A percentile compares a stretch with the other conserved stretches of the same genome.
Conservation (phyloP, 139 green algal genomes). For the Chlorella sp. region DNA sequence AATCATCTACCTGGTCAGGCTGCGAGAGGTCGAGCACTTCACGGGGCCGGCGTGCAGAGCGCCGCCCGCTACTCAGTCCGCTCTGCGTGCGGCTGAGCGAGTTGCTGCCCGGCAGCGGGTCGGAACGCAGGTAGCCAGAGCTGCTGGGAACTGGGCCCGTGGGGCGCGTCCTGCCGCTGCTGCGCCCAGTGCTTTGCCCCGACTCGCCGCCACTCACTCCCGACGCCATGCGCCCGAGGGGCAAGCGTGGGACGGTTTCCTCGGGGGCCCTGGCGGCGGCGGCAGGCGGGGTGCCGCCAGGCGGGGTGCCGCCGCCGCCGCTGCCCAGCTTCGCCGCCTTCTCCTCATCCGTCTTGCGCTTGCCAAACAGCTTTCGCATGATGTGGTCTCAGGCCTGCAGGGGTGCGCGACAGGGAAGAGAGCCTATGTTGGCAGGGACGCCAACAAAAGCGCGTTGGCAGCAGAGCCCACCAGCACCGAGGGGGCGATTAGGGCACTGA, state of each 20-base stretch:
- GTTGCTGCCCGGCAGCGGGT: background rate
- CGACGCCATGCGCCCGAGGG: background rate
- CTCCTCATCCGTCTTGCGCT: constrained; percentile 23
- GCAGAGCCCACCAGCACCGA: background rate
- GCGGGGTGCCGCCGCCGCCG: background rate
- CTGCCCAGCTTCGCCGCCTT: background rate
- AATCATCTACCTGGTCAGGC: constrained; percentile 24
- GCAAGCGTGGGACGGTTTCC: constrained; percentile 5
- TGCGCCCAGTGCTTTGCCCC: background rate
- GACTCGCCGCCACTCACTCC: background rate
- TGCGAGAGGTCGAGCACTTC: constrained; percentile 15
- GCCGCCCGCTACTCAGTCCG: constrained; percentile 15
- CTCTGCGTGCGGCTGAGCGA: constrained; percentile 3
- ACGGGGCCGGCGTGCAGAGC: background rate
- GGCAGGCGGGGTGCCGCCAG: background rate
- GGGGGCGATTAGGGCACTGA: no score
- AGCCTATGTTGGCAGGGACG: no score
- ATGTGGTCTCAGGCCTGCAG: background rate
- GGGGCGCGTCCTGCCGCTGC: background rate
- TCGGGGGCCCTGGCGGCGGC: background rate
- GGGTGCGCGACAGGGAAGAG: background rate
- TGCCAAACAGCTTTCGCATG: constrained; percentile 32
- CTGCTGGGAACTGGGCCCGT: background rate
- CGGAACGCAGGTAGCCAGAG: constrained; percentile 1
- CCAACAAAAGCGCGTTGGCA: background rate